These are phyloP conservation scores for Phytopythium oedochilum DNA, from an alignment of 352 stramenopile species.

Conservation along the genomic window DNA sequence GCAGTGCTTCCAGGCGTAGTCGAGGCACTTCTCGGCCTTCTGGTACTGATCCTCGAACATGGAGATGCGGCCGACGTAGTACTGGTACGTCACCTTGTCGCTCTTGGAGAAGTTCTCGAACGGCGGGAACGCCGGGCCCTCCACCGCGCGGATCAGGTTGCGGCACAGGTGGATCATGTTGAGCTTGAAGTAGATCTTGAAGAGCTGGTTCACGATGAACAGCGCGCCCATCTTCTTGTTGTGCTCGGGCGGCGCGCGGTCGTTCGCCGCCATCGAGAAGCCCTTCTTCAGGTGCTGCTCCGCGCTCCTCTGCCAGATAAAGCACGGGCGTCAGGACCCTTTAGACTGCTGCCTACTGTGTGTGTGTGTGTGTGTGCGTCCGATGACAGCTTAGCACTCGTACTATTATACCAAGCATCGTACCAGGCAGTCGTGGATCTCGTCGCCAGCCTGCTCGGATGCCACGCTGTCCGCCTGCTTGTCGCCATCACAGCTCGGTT, in stretches of 20 bases:
- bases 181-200: constrained; percentile 97
- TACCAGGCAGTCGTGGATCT: constrained; percentile 71
- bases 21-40: constrained; percentile 91
- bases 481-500: not conserved
- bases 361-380: no score
- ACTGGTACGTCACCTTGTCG: constrained; percentile 94
- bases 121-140: constrained; percentile 69
- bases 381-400: no score
- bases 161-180: constrained; percentile 94
- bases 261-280: constrained; percentile 83
- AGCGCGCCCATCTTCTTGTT: constrained; percentile 86
- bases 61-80: constrained; percentile 93
- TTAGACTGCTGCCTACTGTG: no score
- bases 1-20: constrained; percentile 93
- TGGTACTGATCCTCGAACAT: constrained; percentile 98
- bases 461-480: constrained; percentile 59
- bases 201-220: constrained; percentile 95
- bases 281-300: constrained; percentile 87
- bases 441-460: constrained; percentile 56
- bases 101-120: constrained; percentile 82
- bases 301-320: constrained; percentile 36
- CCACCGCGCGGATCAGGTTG: constrained; percentile 89
- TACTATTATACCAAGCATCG: no score
- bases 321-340: no score
- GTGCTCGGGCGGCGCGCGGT: constrained; percentile 65